Evolutionary conservation across 345 rosid species (phyloP).

Genomic region (Aquilaria sinensis): DNA sequence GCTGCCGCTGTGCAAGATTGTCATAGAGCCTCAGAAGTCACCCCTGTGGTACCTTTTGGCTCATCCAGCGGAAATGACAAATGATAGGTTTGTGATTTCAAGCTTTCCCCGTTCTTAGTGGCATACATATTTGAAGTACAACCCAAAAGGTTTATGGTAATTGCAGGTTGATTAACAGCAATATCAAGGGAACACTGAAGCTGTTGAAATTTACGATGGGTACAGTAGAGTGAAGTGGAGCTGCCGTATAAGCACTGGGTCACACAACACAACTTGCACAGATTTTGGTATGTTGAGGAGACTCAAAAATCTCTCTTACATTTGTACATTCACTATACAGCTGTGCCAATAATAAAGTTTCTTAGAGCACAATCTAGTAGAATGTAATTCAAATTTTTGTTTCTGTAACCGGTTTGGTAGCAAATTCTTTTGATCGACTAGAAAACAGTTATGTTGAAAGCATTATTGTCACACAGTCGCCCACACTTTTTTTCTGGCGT

Average conservation of each 20-base stretch:
- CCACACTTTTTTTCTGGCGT: too few species aligned
- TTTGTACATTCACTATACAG: slow-evolving; percentile 20
- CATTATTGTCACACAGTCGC: too few species aligned
- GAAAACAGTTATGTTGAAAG: slow-evolving; percentile 8
- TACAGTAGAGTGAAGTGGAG: neutral
- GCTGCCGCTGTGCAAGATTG: slow-evolving; percentile 21
- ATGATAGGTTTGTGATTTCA: neutral
- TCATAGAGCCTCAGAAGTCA: slow-evolving; percentile 19
- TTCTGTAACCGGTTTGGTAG: slow-evolving; percentile 3
- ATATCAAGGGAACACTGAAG: slow-evolving; percentile 7
- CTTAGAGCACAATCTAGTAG: slow-evolving; percentile 9
- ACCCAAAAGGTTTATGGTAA: neutral
- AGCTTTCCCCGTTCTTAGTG: neutral
- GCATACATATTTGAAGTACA: slow-evolving; percentile 1
- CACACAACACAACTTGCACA: slow-evolving; percentile 10
- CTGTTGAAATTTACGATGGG: slow-evolving; percentile 3
- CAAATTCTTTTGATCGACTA: slow-evolving; percentile 18
- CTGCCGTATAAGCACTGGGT: neutral
- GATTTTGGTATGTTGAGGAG: slow-evolving; percentile 23
- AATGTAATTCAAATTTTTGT: slow-evolving; percentile 12
- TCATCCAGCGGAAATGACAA: slow-evolving; percentile 19
- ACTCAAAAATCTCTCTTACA: slow-evolving; percentile 16
- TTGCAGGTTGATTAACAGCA: slow-evolving; percentile 23
- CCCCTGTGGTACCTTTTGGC: slow-evolving; percentile 14
- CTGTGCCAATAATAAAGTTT: slow-evolving; percentile 8